Conservation (phyloP, 225 moss, liverwort and hornwort species). For the Polytrichum commune region DNA sequence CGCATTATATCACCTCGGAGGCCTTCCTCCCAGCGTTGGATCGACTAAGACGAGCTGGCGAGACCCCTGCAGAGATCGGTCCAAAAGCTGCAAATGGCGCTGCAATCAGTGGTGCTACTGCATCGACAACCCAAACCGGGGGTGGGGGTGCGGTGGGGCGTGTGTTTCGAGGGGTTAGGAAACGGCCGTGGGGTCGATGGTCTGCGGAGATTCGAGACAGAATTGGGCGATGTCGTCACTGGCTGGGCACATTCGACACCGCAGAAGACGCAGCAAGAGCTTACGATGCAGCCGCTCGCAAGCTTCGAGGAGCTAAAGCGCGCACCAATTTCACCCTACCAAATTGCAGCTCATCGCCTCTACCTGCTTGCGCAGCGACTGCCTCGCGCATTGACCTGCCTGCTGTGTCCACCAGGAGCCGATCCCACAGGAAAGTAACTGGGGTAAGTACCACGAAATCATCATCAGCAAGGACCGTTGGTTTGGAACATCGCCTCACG, state of each 20-base stretch:
- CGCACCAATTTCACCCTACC: constrained; percentile 59
- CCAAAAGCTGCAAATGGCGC: constrained; percentile 4
- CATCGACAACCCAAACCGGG: background rate
- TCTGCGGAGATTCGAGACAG: constrained; percentile 96
- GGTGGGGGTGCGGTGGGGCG: constrained; percentile 27
- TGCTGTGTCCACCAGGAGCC: background rate
- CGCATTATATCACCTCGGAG: constrained; percentile 14
- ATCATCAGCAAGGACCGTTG: background rate
- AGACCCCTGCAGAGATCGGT: background rate
- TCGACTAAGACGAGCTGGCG: background rate
- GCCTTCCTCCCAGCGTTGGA: background rate
- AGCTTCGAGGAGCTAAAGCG: constrained; percentile 45
- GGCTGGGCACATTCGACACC: constrained; percentile 95
- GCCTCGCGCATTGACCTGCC: background rate
- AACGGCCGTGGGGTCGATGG: constrained; percentile 96
- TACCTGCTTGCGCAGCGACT: background rate
- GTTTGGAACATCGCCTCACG: too few relatives aligned
- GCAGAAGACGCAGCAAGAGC: constrained; percentile 94
- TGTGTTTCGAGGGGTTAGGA: constrained; percentile 82
- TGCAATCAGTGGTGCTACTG: background rate
- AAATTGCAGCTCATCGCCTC: constrained; percentile 32
- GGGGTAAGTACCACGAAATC: background rate
- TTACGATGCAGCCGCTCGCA: constrained; percentile 83
- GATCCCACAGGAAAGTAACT: background rate
- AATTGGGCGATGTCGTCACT: constrained; percentile 84